A percentile compares a stretch with the other conserved stretches of the same genome.
phyloP scores from a whole-genome alignment of 176 grass and related monocot species.

The Musa itinerans region DNA sequence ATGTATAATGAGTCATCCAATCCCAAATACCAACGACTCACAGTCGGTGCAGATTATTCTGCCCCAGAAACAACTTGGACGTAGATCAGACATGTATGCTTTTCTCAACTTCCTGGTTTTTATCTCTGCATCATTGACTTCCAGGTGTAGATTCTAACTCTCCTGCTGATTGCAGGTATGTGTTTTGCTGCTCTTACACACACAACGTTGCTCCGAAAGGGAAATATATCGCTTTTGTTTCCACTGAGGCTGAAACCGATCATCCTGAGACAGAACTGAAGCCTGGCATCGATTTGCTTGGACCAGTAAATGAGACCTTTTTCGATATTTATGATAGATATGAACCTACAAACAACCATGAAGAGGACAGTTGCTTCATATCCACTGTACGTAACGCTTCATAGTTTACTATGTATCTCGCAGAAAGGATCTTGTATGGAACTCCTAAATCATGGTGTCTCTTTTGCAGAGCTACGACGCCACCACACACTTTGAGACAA shows the following conservation, averaged over 20 bases:
- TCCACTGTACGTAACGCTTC: constrained; percentile 43
- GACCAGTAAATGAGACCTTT: constrained; percentile 78
- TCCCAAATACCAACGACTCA: constrained; percentile 74
- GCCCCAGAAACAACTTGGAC: constrained; percentile 81
- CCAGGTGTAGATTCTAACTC: too few relatives aligned
- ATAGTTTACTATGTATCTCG: too few relatives aligned
- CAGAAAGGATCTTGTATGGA: too few relatives aligned
- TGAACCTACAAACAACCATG: constrained; percentile 48
- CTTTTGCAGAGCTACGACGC: constrained; percentile 77
- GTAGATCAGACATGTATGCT: constrained; percentile 89
- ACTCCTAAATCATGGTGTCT: neutral
- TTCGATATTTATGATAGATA: constrained; percentile 94
- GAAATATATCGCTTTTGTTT: constrained; percentile 93
- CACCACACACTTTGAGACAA: constrained; percentile 91
- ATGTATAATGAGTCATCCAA: constrained; percentile 96
- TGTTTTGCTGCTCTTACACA: constrained; percentile 86
- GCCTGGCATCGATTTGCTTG: constrained; percentile 82
- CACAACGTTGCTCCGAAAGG: constrained; percentile 92
- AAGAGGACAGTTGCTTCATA: constrained; percentile 68
- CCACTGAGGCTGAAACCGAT: constrained; percentile 86
- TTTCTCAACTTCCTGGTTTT: neutral
- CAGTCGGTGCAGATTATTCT: constrained; percentile 97
- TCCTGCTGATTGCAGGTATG: constrained; percentile 44
- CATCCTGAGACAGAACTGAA: constrained; percentile 85
- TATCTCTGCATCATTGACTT: too few relatives aligned